phyloP scores from a whole-genome alignment of 345 rosid species.

The Hibiscus trionum region DNA sequence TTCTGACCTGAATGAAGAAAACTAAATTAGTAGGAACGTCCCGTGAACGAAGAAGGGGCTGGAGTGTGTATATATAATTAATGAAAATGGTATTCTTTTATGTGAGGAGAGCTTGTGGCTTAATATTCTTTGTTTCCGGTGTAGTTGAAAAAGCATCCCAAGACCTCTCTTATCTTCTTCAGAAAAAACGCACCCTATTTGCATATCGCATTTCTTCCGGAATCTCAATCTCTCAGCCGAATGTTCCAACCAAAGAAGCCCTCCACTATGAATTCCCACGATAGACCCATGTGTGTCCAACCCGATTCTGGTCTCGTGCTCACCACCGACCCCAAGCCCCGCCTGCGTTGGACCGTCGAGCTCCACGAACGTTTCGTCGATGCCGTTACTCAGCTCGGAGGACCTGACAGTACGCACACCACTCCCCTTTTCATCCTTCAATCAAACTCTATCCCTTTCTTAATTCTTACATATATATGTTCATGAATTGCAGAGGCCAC shows the following conservation, averaged over 20 bases:
- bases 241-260: conserved; percentile 98
- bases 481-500: conserved; percentile 63
- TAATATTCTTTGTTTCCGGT: conserved; percentile 7
- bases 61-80: too few species aligned
- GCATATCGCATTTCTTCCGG: conserved; percentile 81
- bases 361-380: conserved; percentile 99
- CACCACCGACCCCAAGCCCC: conserved; percentile 99
- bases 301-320: conserved; percentile 98
- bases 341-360: conserved; percentile 99
- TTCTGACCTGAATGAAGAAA: too few species aligned
- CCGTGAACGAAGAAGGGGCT: too few species aligned
- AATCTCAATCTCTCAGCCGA: conserved; percentile 40
- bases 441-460: not conserved
- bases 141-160: not conserved
- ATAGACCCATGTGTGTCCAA: conserved; percentile 87
- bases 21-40: too few species aligned
- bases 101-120: not conserved
- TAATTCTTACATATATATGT: not conserved
- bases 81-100: too few species aligned
- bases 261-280: conserved; percentile 72
- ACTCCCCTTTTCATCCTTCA: not conserved
- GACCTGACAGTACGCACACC: conserved; percentile 69
- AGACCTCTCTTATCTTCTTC: conserved; percentile 28
- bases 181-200: conserved; percentile 62
- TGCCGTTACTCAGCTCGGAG: conserved; percentile 97